Base-by-base conservation (phyloP, 352 stramenopile genomes). In the Phytophthora sansomeana region DNA sequence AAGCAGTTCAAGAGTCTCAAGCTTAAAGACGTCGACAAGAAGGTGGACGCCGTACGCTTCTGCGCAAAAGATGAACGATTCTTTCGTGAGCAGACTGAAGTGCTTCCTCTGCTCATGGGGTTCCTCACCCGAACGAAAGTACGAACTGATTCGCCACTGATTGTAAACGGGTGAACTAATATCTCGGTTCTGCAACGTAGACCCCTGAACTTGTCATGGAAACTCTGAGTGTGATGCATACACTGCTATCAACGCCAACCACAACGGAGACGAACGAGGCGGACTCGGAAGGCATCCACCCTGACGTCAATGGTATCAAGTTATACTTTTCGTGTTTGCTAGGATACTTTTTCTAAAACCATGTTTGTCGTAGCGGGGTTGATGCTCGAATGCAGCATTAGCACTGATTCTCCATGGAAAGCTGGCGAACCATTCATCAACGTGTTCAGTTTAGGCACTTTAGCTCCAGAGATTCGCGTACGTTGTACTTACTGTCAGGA, bases 1-100 rank as follows among this genome's bases (percentile, higher is more conserved):
- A 89, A 81, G 53, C 79, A 86, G 38, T 38, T 65, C 55, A 90
- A 89, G 58, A 75, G 77, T 30, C 67, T 93, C 16, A 91, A 90
- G 50, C 58, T 75, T n/a, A 93, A 90, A 74, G 82, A 93, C 55
- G 35, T 66, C 0, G 71, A 36, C 46, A 93, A 89, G 64, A 93
- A 90, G 32, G 69, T 78, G 10, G 81, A 90, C n/a, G 82, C 72
- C 0, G 51, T 87, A 10, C 69, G 54, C 16, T 90, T 83, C 54
- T 90, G 81, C 26, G 68, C 62, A 3, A 67, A 85, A 41, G 73
- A 89, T 42, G 73, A 84, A 14, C 48, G 54, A 28, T 93, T 91
- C 53, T 75, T 93, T 33, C 71, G 68, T 0, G 72, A 88, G 6
- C 74, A 93, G 21, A 51, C 75, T 3, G 80, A 91, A 4, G 83